phyloP scores from a whole-genome alignment of 768 basidiomycete species.

The Tephrocybe sp. region DNA sequence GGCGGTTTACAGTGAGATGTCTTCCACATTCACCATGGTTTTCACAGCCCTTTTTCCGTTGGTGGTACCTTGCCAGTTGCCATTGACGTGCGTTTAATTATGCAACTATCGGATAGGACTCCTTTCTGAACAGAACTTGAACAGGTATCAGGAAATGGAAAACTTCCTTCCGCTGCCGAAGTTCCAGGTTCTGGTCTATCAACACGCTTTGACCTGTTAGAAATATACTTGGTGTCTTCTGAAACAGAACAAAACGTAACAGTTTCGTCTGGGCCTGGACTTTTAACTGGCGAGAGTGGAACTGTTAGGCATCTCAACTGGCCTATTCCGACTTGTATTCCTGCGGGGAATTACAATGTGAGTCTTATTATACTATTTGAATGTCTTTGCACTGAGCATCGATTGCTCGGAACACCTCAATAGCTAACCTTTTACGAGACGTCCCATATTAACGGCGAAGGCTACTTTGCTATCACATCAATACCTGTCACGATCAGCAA shows the following conservation, averaged over 20 bases:
- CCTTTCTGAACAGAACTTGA: not conserved
- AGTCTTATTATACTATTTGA: slow-evolving; percentile 5
- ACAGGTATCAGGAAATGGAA: slow-evolving; percentile 43
- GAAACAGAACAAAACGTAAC: slow-evolving; percentile 35
- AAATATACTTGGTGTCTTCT: slow-evolving; percentile 42
- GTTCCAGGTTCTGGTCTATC: slow-evolving; percentile 29
- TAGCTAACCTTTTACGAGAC: slow-evolving; percentile 48
- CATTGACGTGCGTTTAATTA: slow-evolving; percentile 22
- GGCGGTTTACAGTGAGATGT: not conserved
- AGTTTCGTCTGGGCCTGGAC: slow-evolving; percentile 30
- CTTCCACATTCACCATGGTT: not conserved
- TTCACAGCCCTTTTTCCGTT: slow-evolving; percentile 24
- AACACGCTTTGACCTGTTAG: slow-evolving; percentile 35
- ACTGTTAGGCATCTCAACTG: slow-evolving; percentile 37
- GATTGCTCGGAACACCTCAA: not conserved
- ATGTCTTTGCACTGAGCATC: not conserved
- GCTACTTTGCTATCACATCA: slow-evolving; percentile 38
- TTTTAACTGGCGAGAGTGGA: slow-evolving; percentile 37
- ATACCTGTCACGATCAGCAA: slow-evolving; percentile 35
- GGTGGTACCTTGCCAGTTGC: slow-evolving; percentile 23
- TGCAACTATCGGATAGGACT: too few species aligned
- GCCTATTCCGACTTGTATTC: slow-evolving; percentile 39
- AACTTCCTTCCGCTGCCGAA: slow-evolving; percentile 31
- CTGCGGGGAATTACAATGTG: slow-evolving; percentile 42
- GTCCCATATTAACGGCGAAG: slow-evolving; percentile 28